phyloP scores from a whole-genome alignment of 129 eudicot species.

The Flaveria bidentis region DNA sequence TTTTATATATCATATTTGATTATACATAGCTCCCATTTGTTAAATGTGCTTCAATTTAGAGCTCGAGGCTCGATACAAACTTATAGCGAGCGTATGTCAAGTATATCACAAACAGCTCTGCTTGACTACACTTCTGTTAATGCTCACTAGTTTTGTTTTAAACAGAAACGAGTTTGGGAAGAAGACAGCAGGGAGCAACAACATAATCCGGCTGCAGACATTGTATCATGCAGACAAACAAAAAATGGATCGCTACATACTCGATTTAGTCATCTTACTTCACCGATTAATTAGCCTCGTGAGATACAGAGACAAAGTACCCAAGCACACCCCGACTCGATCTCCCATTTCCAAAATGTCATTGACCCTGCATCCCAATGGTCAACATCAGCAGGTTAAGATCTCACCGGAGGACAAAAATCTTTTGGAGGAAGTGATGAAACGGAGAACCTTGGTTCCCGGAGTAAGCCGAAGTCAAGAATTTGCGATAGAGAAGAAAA shows the following conservation, averaged over 20 bases:
- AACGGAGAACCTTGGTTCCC: slow-evolving; percentile 48
- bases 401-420: slow-evolving; percentile 64
- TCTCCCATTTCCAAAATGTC: slow-evolving; percentile 51
- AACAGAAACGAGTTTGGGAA: slow-evolving; percentile 78
- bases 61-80: background rate
- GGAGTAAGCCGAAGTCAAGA: slow-evolving; percentile 94
- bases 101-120: background rate
- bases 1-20: background rate
- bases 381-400: slow-evolving; percentile 27
- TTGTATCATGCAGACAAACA: slow-evolving; percentile 82
- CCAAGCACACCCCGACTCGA: slow-evolving; percentile 39
- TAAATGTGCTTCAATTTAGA: background rate
- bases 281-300: slow-evolving; percentile 74
- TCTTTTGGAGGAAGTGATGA: slow-evolving; percentile 59
- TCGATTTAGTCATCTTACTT: slow-evolving; percentile 72
- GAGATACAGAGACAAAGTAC: slow-evolving; percentile 58
- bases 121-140: background rate
- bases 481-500: slow-evolving; percentile 49
- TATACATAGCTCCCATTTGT: background rate
- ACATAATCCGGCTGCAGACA: slow-evolving; percentile 78
- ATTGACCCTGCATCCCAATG: slow-evolving; percentile 10
- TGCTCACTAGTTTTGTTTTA: background rate
- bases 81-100: background rate
- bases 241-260: slow-evolving; percentile 67
- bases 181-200: slow-evolving; percentile 45